Evolutionary conservation across 257 asterid species (phyloP).

Genomic region (Solanum acaule): DNA sequence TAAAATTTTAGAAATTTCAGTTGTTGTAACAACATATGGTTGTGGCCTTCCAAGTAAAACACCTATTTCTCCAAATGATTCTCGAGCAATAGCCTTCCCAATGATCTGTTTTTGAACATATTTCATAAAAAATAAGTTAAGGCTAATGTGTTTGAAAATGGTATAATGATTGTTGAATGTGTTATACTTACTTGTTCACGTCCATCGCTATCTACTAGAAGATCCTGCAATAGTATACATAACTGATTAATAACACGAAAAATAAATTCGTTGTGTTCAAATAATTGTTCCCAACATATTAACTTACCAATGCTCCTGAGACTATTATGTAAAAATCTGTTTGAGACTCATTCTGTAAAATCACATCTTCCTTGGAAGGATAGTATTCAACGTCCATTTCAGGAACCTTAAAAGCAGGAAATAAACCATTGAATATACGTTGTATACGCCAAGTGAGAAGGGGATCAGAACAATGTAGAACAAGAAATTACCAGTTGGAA

Average conservation of each 20-base stretch:
- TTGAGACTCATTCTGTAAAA: conserved; percentile 61
- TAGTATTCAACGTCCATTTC: conserved; percentile 78
- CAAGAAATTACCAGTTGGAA: conserved; percentile 53
- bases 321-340: conserved; percentile 60
- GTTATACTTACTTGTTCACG: conserved; percentile 40
- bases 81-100: conserved; percentile 51
- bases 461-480: neutral
- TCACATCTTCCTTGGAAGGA: conserved; percentile 75
- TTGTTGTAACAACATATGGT: conserved; percentile 46
- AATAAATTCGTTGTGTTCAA: neutral
- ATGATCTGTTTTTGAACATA: conserved; percentile 20
- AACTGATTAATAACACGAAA: neutral
- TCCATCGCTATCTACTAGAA: conserved; percentile 31
- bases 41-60: conserved; percentile 53
- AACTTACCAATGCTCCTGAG: conserved; percentile 60
- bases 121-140: no score
- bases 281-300: neutral
- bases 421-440: neutral
- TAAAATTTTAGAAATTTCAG: conserved; percentile 54
- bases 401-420: conserved; percentile 36
- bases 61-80: conserved; percentile 71
- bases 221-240: conserved; percentile 31
- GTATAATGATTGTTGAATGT: neutral
- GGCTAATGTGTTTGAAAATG: neutral
- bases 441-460: neutral